Conservation (phyloP, 164 flowering plant genomes). For the Dillenia turbinata region DNA sequence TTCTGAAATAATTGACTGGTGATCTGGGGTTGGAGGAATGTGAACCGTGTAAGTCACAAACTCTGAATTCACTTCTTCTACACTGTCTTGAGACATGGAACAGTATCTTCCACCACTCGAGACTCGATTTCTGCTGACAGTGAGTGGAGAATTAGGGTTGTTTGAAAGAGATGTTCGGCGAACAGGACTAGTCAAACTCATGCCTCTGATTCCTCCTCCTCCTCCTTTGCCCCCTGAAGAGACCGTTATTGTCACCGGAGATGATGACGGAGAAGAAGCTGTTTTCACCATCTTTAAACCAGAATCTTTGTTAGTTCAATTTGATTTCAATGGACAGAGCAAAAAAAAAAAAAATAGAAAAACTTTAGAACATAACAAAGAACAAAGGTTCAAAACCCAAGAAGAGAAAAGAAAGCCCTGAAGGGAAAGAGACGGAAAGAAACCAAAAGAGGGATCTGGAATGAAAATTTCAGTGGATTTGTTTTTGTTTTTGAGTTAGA, state of each 20-base stretch:
- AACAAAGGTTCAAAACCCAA: background rate
- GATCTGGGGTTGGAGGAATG: constrained; percentile 85
- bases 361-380: background rate
- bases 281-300: constrained; percentile 41
- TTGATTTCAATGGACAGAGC: background rate
- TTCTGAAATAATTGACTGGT: constrained; percentile 31
- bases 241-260: constrained; percentile 74
- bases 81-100: constrained; percentile 32
- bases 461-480: background rate
- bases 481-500: no score
- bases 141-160: constrained; percentile 59
- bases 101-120: constrained; percentile 45
- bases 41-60: constrained; percentile 72
- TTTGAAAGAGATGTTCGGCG: constrained; percentile 52
- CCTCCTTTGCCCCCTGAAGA: constrained; percentile 48
- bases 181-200: constrained; percentile 62
- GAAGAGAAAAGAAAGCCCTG: background rate
- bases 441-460: background rate
- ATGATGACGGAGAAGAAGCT: constrained; percentile 45
- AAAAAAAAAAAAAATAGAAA: constrained; percentile 3
- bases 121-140: constrained; percentile 17
- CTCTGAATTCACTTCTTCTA: constrained; percentile 39
- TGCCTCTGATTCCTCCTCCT: constrained; percentile 29
- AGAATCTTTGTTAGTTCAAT: background rate
- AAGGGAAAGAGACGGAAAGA: background rate